Base-by-base conservation (phyloP, 805 yeast species). In the Candida suzukii region DNA sequence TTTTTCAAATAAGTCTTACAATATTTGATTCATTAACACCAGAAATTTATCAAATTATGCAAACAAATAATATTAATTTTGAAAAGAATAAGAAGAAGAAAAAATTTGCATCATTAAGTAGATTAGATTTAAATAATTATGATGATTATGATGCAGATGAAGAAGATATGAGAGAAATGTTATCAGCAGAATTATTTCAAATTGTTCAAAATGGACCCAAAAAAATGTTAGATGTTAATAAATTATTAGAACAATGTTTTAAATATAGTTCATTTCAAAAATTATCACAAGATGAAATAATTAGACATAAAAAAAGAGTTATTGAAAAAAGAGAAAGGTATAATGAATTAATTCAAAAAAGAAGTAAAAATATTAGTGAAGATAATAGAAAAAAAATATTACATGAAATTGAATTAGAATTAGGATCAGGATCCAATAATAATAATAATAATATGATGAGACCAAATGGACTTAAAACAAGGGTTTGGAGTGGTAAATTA, bases 141-240 rank as follows among this genome's bases (percentile, higher is more conserved):
- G 42, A 41, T 27, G 22, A 43, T 5, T 34, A 41, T 22, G 41
- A 38, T 2, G 50, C 50, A 9, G 52, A 57, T 22, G 44, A 43
- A 9, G 69, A 52, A 47, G 58, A 51, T 19, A 58, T 52, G 29
- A 53, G 49, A 25, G 61, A 55, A 7, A 39, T 56, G 7, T 36
- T 60, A 36, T 50, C 56, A 11, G 59, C 63, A 14, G 67, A 63
- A 41, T 37, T 88, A 17, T 93, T 91, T 56, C 97, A 90, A 63
- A 70, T 80, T 28, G 74, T 91, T 48, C 99, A 91, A 60, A 81
- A 83, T 46, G 76, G 73, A 26, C 99, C 99, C 3, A 83, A 81
- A 50, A 63, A 68, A 21, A 52, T 86, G 16, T 52, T 85, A 3
- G 83, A 88, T 58, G 88, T 93, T 2, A 78, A 80, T 48, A 60